Evolutionary conservation across 2,329 filamentous ascomycete genomes (phyloP), one percentile per base, ranked within the genome.

Genomic region (Bipolaris victoriae): DNA sequence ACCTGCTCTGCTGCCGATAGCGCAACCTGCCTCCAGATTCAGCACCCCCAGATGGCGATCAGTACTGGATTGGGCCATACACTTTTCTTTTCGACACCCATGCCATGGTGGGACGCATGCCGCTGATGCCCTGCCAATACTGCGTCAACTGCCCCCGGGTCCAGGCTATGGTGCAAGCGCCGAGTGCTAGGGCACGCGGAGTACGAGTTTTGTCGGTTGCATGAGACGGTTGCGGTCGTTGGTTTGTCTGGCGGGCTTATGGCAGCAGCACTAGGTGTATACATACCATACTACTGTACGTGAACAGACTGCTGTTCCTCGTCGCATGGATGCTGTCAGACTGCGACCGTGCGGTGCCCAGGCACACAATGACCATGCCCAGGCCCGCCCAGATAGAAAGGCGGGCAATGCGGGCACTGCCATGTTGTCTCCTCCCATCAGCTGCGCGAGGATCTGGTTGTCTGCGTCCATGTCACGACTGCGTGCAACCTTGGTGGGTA

Each of bases 11-110:
- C 36, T 44, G 46, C 52, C 46, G 52, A 55, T 55, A 52, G 49
- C 49, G 49, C 54, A 52, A 49, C 43, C 54, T 35, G 20, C 47
- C 44, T 57, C 62, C 61, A 41, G 47, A 61, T 64, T 20, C 53
- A 65, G 65, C 44, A 49, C 41, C 64, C 66, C 66, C 60, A 47
- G 52, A 16, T 22, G 61, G 24, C 52, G 64, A 70, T 71, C 68
- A 50, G 53, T 66, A 57, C 65, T 58, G 50, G 29, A 62, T 64
- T 54, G 24, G 55, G 15, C 57, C 15, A 2, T 26, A 41, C 22
- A 31, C 31, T 15, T 59, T 47, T 53, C 47, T 51, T 58, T 60
- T 60, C 16, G 55, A 43, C 59, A 61, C 54, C n/a, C 52, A 54
- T 51, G 44, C 37, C 45, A 58, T 58, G 52, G 60, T 49, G 45